These are phyloP conservation scores for Epichloe amarillans DNA, from an alignment of 2,329 filamentous ascomycete genomes.

Conservation along the genomic window DNA sequence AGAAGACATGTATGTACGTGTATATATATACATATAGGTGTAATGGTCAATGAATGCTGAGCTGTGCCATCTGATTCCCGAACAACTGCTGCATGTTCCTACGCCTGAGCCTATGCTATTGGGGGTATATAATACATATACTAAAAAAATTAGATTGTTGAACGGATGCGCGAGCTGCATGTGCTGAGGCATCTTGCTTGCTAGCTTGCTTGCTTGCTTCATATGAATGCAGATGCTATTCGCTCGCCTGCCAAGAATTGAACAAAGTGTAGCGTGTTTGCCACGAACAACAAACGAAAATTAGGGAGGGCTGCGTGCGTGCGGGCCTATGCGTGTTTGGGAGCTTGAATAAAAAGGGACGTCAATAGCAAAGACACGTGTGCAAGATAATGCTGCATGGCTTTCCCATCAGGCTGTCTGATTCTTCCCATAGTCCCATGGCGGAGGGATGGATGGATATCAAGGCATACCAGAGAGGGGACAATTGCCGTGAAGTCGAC, in stretches of 20 bases:
- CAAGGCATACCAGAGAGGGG: too few species aligned
- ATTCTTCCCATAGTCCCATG: neutral
- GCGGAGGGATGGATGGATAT: neutral
- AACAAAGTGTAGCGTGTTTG: neutral
- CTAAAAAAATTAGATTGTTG: conserved; percentile 18
- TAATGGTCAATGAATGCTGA: neutral
- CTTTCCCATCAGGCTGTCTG: neutral
- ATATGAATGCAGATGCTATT: neutral
- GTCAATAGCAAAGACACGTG: neutral
- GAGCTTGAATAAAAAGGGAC: neutral
- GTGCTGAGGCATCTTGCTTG: neutral
- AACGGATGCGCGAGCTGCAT: conserved; percentile 3
- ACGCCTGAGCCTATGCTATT: neutral
- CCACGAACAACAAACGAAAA: neutral
- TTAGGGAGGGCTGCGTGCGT: neutral
- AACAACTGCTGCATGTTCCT: neutral
- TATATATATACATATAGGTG: too few species aligned
- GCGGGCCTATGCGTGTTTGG: neutral
- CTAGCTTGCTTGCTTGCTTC: neutral
- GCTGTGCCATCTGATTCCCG: neutral
- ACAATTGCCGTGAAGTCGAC: too few species aligned
- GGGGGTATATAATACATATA: conserved; percentile 9
- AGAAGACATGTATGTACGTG: too few species aligned
- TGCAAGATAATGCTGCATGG: neutral
- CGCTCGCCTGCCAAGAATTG: neutral